A percentile compares a stretch with the other conserved stretches of the same genome.
These are phyloP conservation scores for Sphaerostilbella broomeana DNA, from an alignment of 2,329 filamentous ascomycete genomes.

Conservation along the genomic window DNA sequence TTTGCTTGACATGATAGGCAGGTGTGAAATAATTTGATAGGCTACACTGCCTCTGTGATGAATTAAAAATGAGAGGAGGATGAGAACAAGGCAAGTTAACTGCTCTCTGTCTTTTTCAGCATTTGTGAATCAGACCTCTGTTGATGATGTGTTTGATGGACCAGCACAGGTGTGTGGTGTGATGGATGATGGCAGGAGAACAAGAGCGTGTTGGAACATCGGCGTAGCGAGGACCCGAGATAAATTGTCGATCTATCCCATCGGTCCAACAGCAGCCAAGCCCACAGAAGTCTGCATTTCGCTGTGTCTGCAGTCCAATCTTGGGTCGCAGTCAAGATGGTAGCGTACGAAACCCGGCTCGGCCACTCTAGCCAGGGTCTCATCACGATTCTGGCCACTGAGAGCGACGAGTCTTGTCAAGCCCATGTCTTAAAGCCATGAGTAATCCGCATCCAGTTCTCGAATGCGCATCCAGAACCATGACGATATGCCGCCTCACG, in stretches of 20 bases:
- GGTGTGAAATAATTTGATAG: no score
- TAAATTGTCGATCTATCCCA: constrained; percentile 6
- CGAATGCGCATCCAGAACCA: constrained; percentile 2
- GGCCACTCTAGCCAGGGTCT: no score
- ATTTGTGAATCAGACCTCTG: neutral
- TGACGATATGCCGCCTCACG: constrained; percentile 12
- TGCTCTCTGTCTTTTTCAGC: neutral
- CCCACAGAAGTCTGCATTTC: no score
- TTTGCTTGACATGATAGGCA: constrained; percentile 24
- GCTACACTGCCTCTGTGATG: no score
- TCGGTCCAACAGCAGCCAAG: neutral
- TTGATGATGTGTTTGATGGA: neutral
- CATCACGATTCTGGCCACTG: no score
- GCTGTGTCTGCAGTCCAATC: no score
- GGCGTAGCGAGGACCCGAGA: constrained; percentile 11
- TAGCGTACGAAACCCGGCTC: no score
- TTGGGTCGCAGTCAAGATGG: no score
- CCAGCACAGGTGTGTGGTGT: neutral
- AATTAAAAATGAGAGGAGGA: neutral
- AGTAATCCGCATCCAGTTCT: constrained; percentile 1
- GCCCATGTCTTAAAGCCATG: no score
- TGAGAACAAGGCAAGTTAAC: neutral
- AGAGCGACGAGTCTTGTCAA: no score
- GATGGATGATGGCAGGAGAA: neutral
- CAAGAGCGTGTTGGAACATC: neutral